Conservation (phyloP, 257 asterid species). For the Nicotiana otophora region DNA sequence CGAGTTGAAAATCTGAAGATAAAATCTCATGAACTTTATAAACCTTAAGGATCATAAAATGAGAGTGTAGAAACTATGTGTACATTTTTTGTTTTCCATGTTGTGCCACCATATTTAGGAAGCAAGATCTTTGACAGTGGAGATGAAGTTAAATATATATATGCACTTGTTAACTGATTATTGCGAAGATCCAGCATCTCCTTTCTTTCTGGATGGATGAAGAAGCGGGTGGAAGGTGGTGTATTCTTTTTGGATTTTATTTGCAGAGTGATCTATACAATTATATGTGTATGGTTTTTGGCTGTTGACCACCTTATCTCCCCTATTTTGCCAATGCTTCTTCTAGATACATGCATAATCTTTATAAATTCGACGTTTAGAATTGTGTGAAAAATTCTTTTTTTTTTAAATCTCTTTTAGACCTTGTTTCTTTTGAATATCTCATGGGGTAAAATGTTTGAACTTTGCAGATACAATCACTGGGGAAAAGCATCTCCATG, state of each 20-base stretch:
- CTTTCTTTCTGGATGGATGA: neutral
- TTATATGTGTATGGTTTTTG: neutral
- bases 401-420: neutral
- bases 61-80: neutral
- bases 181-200: neutral
- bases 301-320: neutral
- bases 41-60: constrained; percentile 2
- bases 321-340: neutral
- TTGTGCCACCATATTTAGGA: neutral
- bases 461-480: constrained; percentile 55
- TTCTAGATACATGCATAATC: neutral
- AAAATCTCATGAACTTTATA: neutral
- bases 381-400: neutral
- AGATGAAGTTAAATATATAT: neutral
- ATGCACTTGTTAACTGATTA: neutral
- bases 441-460: constrained; percentile 2
- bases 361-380: neutral
- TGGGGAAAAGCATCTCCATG: constrained; percentile 97
- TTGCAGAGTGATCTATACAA: neutral
- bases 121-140: neutral
- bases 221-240: neutral
- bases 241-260: constrained; percentile 2
- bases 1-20: neutral
- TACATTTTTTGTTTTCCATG: neutral
- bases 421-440: neutral